Percentiles rank a stretch among this genome's conserved stretches.
These are phyloP conservation scores for Citrullus colocynthis DNA, from an alignment of 306 rosid species.

Conservation along the genomic window DNA sequence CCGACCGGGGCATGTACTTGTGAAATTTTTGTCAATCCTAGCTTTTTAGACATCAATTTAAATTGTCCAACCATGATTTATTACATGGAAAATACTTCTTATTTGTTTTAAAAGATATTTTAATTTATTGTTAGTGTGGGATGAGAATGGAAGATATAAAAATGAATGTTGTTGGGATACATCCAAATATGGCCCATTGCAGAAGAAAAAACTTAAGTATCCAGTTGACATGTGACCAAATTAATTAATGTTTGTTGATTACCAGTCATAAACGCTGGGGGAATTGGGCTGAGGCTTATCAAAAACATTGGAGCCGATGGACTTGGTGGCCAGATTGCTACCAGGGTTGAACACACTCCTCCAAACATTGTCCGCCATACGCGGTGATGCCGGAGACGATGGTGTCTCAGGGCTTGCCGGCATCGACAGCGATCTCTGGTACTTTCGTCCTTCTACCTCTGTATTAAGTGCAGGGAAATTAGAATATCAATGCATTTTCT, in stretches of 20 bases:
- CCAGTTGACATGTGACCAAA: too few species aligned
- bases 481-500: neutral
- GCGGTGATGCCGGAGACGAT: conserved; percentile 34
- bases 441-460: conserved; percentile 33
- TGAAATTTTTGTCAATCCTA: too few species aligned
- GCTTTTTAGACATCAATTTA: too few species aligned
- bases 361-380: conserved; percentile 77
- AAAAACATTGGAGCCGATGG: conserved; percentile 45
- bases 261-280: conserved; percentile 96
- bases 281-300: conserved; percentile 84
- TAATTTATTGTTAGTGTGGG: too few species aligned
- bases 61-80: too few species aligned
- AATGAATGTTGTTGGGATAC: too few species aligned
- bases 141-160: too few species aligned
- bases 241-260: neutral
- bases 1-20: too few species aligned
- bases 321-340: conserved; percentile 62
- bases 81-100: too few species aligned
- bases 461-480: neutral
- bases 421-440: conserved; percentile 23
- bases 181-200: too few species aligned
- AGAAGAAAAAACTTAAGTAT: too few species aligned
- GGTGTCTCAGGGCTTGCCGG: conserved; percentile 52
- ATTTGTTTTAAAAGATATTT: too few species aligned
- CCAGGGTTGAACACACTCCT: conserved; percentile 98